phyloP scores from a whole-genome alignment of 2,329 filamentous ascomycete species.

The Pseudophaeomoniella oleicola region DNA sequence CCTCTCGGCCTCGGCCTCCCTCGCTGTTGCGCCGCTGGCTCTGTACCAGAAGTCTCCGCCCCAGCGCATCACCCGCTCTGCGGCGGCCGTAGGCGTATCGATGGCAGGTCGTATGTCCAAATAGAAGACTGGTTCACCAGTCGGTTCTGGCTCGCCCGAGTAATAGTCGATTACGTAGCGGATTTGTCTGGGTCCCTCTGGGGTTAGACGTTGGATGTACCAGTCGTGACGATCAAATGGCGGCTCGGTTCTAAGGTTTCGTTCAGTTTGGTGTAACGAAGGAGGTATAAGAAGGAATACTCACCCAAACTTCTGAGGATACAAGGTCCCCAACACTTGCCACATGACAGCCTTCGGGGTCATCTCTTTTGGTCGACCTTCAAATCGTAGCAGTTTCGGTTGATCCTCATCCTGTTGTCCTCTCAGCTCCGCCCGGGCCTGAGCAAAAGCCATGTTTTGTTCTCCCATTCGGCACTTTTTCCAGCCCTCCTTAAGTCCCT shows the following conservation, averaged over 20 bases:
- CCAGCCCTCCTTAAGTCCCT: conserved; percentile 59
- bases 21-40: conserved; percentile 57
- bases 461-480: conserved; percentile 61
- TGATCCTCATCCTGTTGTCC: conserved; percentile 24
- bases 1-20: conserved; percentile 19
- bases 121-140: conserved; percentile 87
- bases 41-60: conserved; percentile 89
- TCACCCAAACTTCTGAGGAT: conserved; percentile 65
- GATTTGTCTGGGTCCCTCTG: conserved; percentile 58
- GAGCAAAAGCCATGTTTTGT: conserved; percentile 43
- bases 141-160: conserved; percentile 63
- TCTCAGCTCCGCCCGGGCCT: conserved; percentile 34
- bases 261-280: conserved; percentile 6
- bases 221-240: conserved; percentile 97
- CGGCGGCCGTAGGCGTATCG: conserved; percentile 62
- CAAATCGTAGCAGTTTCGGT: conserved; percentile 72
- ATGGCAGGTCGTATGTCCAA: conserved; percentile 86
- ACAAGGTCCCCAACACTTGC: conserved; percentile 63
- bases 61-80: conserved; percentile 76
- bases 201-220: conserved; percentile 64
- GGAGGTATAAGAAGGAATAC: conserved; percentile 17
- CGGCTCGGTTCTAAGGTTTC: conserved; percentile 48
- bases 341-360: conserved; percentile 84
- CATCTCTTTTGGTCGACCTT: conserved; percentile 74
- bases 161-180: conserved; percentile 98